Base-by-base conservation (phyloP, 805 yeast species). In the Kazachstania kunashirensis region DNA sequence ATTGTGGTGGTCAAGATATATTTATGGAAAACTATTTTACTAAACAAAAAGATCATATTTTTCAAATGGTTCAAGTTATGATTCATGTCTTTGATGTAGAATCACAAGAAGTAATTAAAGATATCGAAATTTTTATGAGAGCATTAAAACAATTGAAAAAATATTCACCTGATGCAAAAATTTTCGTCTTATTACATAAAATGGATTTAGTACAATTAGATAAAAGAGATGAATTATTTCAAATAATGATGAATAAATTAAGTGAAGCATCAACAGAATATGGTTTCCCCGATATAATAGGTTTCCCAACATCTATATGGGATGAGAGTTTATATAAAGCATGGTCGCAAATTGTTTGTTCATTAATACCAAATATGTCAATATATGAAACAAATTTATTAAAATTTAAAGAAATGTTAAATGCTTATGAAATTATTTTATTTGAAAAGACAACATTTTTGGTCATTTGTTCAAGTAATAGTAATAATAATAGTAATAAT, bases 71-170 rank as follows among this genome's bases (percentile, higher is more conserved):
- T 16, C 96, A 92, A 53, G 96, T 94, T 10, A 68, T 92, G 25
- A 89, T 92, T 41, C 94, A 88, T 60, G 97, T 92, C 12, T 92
- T 92, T 59, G 98, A 92, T 48, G 96, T 92, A 24, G 96, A 88
- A 55, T 77, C 88, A 35, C 85, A 84, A 52, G 89, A 85, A 50
- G 86, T 88, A 19, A 78, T 81, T 34, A 89, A 88, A 59, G 98
- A 92, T 58, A 84, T 88, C 46, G 96, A 86, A 47, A 86, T 89
- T 15, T 92, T 89, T 55, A 75, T 79, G 44, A 76, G 85, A 53
- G 84, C 94, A 10, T 68, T 92, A 44, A 79, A 79, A 37, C 85
- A 85, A 47, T 65, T 92, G 46, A 78, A 77, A 53, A 80, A 84
- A 53, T 84, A 75, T 55, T 80, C 94, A 25, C 96, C 97, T 2